Evolutionary conservation across 257 asterid species (phyloP).

Genomic region (Penstemon newberryi): DNA sequence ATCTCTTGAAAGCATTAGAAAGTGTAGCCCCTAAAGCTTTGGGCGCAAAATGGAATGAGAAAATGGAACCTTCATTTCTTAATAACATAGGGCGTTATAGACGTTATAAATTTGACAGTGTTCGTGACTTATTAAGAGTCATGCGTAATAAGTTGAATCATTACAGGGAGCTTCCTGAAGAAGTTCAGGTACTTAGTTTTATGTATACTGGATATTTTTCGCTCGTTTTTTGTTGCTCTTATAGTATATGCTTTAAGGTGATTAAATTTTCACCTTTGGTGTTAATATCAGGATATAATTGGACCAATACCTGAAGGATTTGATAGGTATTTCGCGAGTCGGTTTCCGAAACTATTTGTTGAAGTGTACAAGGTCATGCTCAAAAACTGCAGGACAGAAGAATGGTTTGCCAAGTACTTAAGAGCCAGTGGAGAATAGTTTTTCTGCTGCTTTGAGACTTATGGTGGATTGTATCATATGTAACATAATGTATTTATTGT

Average conservation of each 20-base stretch:
- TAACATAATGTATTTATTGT: neutral
- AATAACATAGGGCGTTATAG: conserved; percentile 68
- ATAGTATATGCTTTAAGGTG: no score
- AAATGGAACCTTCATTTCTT: conserved; percentile 71
- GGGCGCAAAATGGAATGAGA: conserved; percentile 84
- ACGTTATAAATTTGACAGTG: conserved; percentile 74
- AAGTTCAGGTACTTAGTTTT: conserved; percentile 68
- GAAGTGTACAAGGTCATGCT: conserved; percentile 77
- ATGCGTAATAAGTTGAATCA: conserved; percentile 92
- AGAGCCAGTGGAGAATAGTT: conserved; percentile 23
- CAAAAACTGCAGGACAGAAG: conserved; percentile 57
- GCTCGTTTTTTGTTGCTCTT: no score
- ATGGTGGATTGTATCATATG: neutral
- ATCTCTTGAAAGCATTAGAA: conserved; percentile 69
- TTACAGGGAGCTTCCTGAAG: conserved; percentile 84
- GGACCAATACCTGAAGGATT: conserved; percentile 92
- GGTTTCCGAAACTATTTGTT: conserved; percentile 73
- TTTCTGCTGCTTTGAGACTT: neutral
- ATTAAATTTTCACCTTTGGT: neutral
- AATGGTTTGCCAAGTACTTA: conserved; percentile 69
- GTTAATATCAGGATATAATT: conserved; percentile 55
- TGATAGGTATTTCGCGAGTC: conserved; percentile 67
- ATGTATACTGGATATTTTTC: neutral
- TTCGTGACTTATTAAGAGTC: conserved; percentile 88
- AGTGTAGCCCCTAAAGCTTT: conserved; percentile 62